These are phyloP conservation scores for Linnemannia hyalina DNA, from an alignment of 192 early-diverging fungal genomes.

Conservation along the genomic window DNA sequence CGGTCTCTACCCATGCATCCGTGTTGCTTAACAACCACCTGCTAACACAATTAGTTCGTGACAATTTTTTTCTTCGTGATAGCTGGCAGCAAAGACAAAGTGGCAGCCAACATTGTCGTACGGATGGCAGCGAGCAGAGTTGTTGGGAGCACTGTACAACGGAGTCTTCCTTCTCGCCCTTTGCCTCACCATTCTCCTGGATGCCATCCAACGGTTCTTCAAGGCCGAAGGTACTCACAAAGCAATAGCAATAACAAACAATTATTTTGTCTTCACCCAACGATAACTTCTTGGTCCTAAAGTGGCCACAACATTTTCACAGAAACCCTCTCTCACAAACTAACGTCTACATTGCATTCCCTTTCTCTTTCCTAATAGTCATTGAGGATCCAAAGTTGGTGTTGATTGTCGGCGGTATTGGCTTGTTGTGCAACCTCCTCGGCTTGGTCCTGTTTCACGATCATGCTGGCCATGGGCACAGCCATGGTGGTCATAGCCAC, in stretches of 20 bases:
- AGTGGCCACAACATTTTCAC: not conserved
- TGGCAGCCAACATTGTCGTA: constrained; percentile 80
- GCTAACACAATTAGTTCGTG: not conserved
- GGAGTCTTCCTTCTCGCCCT: constrained; percentile 92
- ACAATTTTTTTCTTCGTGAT: not conserved
- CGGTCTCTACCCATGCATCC: not conserved
- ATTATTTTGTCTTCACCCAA: no score
- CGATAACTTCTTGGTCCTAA: not conserved
- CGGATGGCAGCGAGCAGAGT: constrained; percentile 93
- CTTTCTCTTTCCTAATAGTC: constrained; percentile 70
- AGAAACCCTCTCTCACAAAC: not conserved
- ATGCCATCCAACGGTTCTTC: constrained; percentile 88
- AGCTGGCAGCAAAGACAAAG: constrained; percentile 74
- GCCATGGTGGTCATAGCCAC: constrained; percentile 55
- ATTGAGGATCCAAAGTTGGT: constrained; percentile 82
- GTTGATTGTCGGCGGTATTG: constrained; percentile 82
- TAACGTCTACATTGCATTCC: not conserved
- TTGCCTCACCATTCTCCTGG: constrained; percentile 90
- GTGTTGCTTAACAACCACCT: not conserved
- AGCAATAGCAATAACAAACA: no score
- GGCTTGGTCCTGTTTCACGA: constrained; percentile 89
- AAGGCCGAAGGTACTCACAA: constrained; percentile 62
- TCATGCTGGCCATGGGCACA: constrained; percentile 47
- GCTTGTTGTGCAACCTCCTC: constrained; percentile 82
- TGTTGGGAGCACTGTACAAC: constrained; percentile 93